phyloP scores from a whole-genome alignment of 345 rosid genomes.

The Gossypium ekmanianum region DNA sequence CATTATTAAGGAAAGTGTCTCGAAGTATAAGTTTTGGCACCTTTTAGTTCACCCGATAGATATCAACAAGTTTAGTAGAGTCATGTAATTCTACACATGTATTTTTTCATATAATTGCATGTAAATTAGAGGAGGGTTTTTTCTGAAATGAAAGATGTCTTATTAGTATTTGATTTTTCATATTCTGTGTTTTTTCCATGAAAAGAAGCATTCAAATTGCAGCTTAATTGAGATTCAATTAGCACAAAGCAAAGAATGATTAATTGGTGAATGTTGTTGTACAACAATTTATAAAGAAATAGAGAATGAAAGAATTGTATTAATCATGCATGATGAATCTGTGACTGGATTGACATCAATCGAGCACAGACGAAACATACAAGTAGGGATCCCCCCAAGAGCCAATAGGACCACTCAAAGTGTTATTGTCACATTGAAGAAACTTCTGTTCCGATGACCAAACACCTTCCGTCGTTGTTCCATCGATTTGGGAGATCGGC shows the following conservation, averaged over 20 bases:
- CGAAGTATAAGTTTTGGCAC: too few relatives aligned
- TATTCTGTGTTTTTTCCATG: too few relatives aligned
- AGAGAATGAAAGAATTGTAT: constrained; percentile 10
- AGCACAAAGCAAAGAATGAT: constrained; percentile 8
- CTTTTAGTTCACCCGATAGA: too few relatives aligned
- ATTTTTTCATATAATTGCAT: too few relatives aligned
- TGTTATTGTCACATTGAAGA: constrained; percentile 25
- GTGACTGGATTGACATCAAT: constrained; percentile 14
- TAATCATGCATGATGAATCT: not conserved
- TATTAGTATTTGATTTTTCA: not conserved
- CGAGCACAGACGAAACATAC: constrained; percentile 35
- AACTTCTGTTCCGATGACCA: constrained; percentile 38
- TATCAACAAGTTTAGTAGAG: too few relatives aligned
- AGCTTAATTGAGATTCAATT: not conserved
- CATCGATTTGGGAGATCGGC: constrained; percentile 28
- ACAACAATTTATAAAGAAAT: not conserved
- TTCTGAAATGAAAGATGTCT: not conserved
- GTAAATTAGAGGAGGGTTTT: not conserved
- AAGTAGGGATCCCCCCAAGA: constrained; percentile 53
- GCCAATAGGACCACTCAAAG: constrained; percentile 21
- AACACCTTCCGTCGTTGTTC: constrained; percentile 19
- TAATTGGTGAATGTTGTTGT: not conserved
- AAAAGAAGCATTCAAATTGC: not conserved
- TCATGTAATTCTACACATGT: too few relatives aligned
- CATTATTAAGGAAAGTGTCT: not conserved